Base-by-base conservation (phyloP, 2,329 filamentous ascomycete genomes). In the Calonectria naviculata region DNA sequence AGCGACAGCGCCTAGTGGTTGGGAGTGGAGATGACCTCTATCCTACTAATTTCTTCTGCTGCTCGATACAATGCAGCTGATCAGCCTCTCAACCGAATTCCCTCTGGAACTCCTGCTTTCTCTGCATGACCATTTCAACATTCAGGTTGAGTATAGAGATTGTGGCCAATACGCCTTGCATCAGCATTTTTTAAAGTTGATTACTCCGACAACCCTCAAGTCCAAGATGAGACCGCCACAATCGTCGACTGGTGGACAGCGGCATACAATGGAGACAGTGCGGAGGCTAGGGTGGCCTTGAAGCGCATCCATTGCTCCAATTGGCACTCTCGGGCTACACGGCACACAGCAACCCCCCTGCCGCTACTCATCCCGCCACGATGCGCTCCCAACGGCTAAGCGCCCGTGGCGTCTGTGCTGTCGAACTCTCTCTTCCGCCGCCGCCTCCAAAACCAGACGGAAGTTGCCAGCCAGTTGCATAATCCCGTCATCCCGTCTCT, bases 211-310 rank as follows among this genome's bases (percentile, higher is more conserved):
- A 19, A 34, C 31, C 29, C n/a, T 34, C 17, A 15, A 26, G 61
- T 19, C 17, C 24, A 44, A 63, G 29, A 44, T 68, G 65, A 63
- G 34, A 68, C 56, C 24, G 34, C 58, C 58, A 67, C 29, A 26
- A 9, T 13, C 7, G 54, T 38, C 36, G 13, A 19, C 9, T 34
- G n/a, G 36, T 41, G 19, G 24, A n/a, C 34, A 60, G 54, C 21
- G 34, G 41, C n/a, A 61, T 19, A 1, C 13, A n/a, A 28, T 4
- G 13, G 21, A 38, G 52, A 58, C n/a, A 31, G 52, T 17, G 52
- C 15, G 19, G 34, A 17, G 8, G 31, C 52, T 58, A 36, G 36
- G 24, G 24, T 36, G 28, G 3, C 47, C 36, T 21, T 56, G 63
- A 34, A 47, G n/a, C 24, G 21, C 52, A 34, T 6, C 21, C 15